Evolutionary conservation across 108 stramenopile species (phyloP), one percentile per base, ranked within the genome.

Genomic region (Craspedostauros australis): DNA sequence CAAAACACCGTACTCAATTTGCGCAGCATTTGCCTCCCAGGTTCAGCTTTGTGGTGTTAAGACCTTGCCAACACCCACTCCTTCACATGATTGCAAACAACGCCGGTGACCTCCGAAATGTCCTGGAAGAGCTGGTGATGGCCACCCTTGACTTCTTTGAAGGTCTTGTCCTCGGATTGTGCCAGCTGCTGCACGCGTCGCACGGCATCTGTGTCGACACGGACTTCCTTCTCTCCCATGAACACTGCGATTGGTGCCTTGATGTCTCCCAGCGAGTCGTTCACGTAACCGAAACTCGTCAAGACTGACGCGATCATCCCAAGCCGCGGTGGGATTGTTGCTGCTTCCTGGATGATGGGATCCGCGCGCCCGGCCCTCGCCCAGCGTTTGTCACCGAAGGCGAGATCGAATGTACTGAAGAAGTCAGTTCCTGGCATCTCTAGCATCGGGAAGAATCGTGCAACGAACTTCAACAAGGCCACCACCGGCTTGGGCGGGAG

Each of bases 121-220:
- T 66, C 65, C 31, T 66, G 65, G 14, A 66, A 51, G 6, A 66
- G 42, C 31, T 58, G 57, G n/a, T 58, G 57, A 49, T 66, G 65
- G n/a, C 50, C 46, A 43, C 23, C 32, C 4, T 58, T 43, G 12
- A 60, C 28, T 3, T 51, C 30, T 20, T 49, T 36, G 30, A 66
- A 19, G 18, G 16, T 14, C 18, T 12, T 29, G 23, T 27, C 21
- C 5, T 27, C 21, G 22, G 64, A 32, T n/a, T 32, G 30, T 7
- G 34, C 24, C 8, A 14, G 2, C 4, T 65, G 33, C 9, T 44
- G 50, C 51, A 62, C 30, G 16, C 22, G 16, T 31, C 40, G 11
- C 24, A 52, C 52, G 3, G 54, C 51, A 3, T 53, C 38, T 6
- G 14, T 15, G 7, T 14, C 11, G 11, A 29, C 24, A 12, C 60